A percentile compares a stretch with the other conserved stretches of the same genome.
Conservation (phyloP, 148 eudicot species). For the Rhododendron williamsianum region DNA sequence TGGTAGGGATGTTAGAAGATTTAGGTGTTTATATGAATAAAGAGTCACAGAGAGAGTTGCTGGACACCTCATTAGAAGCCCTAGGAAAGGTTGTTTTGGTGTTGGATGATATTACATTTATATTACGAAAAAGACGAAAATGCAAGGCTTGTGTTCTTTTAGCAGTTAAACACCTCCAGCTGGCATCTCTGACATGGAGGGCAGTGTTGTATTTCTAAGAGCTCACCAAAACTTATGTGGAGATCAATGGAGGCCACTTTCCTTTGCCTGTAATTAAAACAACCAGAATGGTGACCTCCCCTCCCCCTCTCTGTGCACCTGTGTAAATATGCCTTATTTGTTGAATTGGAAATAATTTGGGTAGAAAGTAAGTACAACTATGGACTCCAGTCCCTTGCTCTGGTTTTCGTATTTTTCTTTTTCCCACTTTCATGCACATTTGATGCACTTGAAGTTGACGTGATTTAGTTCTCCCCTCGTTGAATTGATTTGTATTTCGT, state of each 20-base stretch:
- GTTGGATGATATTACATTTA: no score
- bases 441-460: neutral
- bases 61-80: neutral
- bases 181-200: neutral
- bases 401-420: neutral
- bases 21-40: neutral
- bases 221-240: neutral
- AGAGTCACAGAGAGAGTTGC: neutral
- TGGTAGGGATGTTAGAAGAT: no score
- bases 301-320: neutral
- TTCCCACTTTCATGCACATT: neutral
- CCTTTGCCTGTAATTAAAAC: neutral
- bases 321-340: neutral
- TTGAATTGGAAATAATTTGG: neutral
- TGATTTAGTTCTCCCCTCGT: neutral
- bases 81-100: neutral
- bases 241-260: neutral
- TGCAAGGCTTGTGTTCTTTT: neutral
- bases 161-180: neutral
- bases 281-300: neutral
- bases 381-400: neutral
- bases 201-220: neutral
- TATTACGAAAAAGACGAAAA: neutral
- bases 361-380: neutral
- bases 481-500: conserved; percentile 6